phyloP scores from a whole-genome alignment of 2,329 filamentous ascomycete species.

The Aspergillus glaucus region DNA sequence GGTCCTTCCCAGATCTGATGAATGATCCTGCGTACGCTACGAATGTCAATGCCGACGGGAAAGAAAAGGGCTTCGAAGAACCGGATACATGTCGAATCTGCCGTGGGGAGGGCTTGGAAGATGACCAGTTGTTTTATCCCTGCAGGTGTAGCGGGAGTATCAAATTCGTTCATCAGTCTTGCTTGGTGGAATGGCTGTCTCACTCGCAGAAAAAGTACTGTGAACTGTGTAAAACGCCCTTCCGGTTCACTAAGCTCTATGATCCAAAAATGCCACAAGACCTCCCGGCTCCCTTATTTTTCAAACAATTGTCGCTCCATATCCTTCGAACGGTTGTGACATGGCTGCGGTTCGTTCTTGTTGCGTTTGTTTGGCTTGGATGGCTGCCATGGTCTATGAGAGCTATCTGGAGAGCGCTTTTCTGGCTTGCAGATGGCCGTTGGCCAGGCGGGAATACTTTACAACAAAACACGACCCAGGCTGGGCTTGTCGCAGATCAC shows the following conservation, averaged over 20 bases:
- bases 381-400: conserved; percentile 87
- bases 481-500: conserved; percentile 20
- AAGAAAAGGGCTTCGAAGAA: conserved; percentile 43
- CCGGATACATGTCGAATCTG: conserved; percentile 95
- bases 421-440: conserved; percentile 84
- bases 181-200: conserved; percentile 96
- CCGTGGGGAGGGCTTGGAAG: conserved; percentile 72
- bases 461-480: conserved; percentile 14
- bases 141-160: conserved; percentile 99
- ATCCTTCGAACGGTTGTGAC: conserved; percentile 63
- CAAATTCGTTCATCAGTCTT: conserved; percentile 96
- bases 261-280: conserved; percentile 84
- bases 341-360: conserved; percentile 72
- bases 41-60: conserved; percentile 29
- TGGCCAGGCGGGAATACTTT: conserved; percentile 41
- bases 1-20: conserved; percentile 47
- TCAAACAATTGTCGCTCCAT: conserved; percentile 71
- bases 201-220: conserved; percentile 99
- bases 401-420: conserved; percentile 84
- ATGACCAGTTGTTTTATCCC: conserved; percentile 89
- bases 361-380: conserved; percentile 80
- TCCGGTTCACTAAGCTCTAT: conserved; percentile 97
- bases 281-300: conserved; percentile 73
- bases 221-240: conserved; percentile 97
- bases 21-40: conserved; percentile 49